Base-by-base conservation (phyloP, 2,329 filamentous ascomycete species). In the Xylariaceae sp. region DNA sequence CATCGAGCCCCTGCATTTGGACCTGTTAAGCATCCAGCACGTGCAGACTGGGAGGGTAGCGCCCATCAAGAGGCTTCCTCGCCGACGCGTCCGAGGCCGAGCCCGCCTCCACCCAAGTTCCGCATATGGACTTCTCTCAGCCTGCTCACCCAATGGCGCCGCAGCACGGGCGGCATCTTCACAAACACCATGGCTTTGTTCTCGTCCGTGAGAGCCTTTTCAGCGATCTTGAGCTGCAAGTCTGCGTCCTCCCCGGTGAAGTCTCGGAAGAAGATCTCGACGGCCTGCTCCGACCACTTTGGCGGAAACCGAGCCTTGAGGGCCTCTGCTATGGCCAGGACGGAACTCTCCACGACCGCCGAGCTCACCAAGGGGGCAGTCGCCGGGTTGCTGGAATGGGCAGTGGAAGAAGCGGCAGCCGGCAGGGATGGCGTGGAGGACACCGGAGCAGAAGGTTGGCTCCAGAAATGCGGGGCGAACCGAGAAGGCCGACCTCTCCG, bases 171-270 rank as follows among this genome's bases (percentile, higher is more conserved):
- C 0, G 74, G 70, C 73, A 78, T 78, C 60, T 78, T 78, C 62
- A 74, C 76, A 47, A 78, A 80, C 29, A 78, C 68, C 66, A 78
- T 72, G 19, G 75, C 76, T 53, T 76, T 78, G 52, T 71, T 73
- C 46, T 77, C 71, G 47, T 78, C 71, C n/a, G 71, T 68, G 17
- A 79, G 62, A 1, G 74, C 68, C 45, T 73, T 73, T 55, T 79
- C 74, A 0, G 74, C 73, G 23, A 79, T 74, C 56, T 73, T 75
- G 27, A 79, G 62, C 61, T 78, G 75, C 40, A 79, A 53, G 48
- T 79, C 75, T 43, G 71, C 62, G 42, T 78, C 73, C 48, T 78
- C 74, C 33, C 70, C 66, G 11, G 67, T 59, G 51, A 79, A 79
- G 43, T 79, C 74, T 21, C 67, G 64, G 56, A 79, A 78, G 51